Base-by-base conservation (phyloP, 139 green algal genomes). In the Asterochloris sp. region DNA sequence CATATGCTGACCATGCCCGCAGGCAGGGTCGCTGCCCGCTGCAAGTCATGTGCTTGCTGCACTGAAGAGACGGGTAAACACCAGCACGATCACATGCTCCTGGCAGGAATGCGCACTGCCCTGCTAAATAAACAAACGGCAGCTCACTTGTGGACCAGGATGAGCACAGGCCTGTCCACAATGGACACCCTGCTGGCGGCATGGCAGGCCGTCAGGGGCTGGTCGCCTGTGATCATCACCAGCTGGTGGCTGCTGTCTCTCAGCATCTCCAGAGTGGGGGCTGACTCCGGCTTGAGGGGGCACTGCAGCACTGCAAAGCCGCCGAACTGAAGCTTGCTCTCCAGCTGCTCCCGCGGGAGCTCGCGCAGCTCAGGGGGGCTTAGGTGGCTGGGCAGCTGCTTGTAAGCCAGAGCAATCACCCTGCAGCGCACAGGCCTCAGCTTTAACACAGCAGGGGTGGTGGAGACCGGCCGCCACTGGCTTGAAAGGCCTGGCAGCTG, bases 161-260 rank as follows among this genome's bases (percentile, higher is more conserved):
- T 89, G 24, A 95, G 85, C 38, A 91, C 87, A 11, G 90, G 89
- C 23, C 95, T 87, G 47, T 92, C 93, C 26, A 97, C 88, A 62
- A 99, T 98, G 88, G 98, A 93, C 76, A 99, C 92, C 68, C 94
- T 85, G 16, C 38, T 38, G 13, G 93, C 94, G 21, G 90, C 91
- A 83, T 96, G 93, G 88, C 94, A 98, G 11, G 95, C 95, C 11
- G 97, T 98, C 28, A 98, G 89, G 12, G 95, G 88, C 17, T 95
- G 92, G 71, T 98, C 94, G 16, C 95, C 96, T 13, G 95, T 98
- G 88, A 98, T 98, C 94, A 98, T 98, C 23, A 98, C 88, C 77
- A 99, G 90, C 86, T 97, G 91, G 86, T 99, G 96, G 54, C 83
- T 91, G 38, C 87, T 89, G 29, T 89, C 87, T 14, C 82, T 69